Base-by-base conservation (phyloP, 148 eudicot species). In the Simmondsia chinensis region DNA sequence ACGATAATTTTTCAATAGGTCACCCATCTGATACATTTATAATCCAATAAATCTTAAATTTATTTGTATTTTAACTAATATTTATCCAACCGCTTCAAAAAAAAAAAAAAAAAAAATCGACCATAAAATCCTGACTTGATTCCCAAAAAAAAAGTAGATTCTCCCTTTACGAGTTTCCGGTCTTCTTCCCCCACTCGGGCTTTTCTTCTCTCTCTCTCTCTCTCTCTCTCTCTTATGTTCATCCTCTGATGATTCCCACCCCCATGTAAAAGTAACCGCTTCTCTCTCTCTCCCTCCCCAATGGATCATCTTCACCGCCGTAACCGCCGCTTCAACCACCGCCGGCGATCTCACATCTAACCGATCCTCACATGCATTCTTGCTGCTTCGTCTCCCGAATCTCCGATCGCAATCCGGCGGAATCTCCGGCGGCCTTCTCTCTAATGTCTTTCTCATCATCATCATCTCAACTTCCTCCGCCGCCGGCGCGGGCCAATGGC, bases 341-440 rank as follows among this genome's bases (percentile, higher is more conserved):
- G n/a, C n/a, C n/a, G n/a, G n/a, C n/a, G n/a, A n/a, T n/a, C n/a
- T n/a, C n/a, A n/a, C n/a, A n/a, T n/a, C n/a, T n/a, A n/a, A 13
- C 43, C 54, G 19, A 5, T 21, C 22, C 14, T 50, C 56, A 35
- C 66, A 76, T 81, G 89, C 83, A 65, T 69, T 72, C 76, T 4
- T 70, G 76, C 45, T 77, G 89, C 56, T 81, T 77, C 69, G 72
- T 70, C 1, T 66, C 83, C 6, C 64, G 61, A 14, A 27, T 64
- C 38, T 40, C 69, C 26, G 54, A 64, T 55, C 74, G 48, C 28
- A 48, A 50, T 25, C 39, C 33, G 0, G 9, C 6, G 7, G 19
- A 33, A 8, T 7, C 56, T 1, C 28, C 52, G 9, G 35, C 55
- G 1, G 7, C 17, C 36, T n/a, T 22, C 6, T 3, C 50, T 5